phyloP scores from a whole-genome alignment of 2,329 filamentous ascomycete genomes.

The Pleoardoris graminearum region DNA sequence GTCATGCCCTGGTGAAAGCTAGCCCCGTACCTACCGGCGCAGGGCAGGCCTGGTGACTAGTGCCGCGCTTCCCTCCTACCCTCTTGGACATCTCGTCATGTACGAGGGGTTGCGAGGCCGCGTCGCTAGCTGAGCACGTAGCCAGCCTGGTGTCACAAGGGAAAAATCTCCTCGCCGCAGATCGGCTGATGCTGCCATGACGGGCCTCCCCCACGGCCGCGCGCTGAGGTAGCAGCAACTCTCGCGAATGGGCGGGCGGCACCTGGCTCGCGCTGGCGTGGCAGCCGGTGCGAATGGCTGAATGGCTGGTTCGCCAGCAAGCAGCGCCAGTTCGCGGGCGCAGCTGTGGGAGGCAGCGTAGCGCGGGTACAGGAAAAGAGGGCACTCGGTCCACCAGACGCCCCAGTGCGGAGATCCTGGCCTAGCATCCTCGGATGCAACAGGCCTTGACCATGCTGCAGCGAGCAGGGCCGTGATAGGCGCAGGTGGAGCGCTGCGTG shows the following conservation, averaged over 20 bases:
- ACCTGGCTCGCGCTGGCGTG: constrained; percentile 2
- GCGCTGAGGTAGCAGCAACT: too few species aligned
- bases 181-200: constrained; percentile 11
- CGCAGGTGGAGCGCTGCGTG: constrained; percentile 13
- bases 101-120: constrained; percentile 17
- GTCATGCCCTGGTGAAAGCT: constrained; percentile 19
- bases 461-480: constrained; percentile 15
- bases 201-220: not conserved
- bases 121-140: constrained; percentile 18
- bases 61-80: constrained; percentile 9
- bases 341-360: constrained; percentile 1
- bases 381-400: constrained; percentile 8
- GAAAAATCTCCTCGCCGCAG: not conserved
- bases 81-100: constrained; percentile 26
- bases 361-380: constrained; percentile 11
- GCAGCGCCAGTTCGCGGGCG: not conserved
- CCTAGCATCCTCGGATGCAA: constrained; percentile 10
- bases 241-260: constrained; percentile 8
- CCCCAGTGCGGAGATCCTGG: constrained; percentile 24
- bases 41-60: constrained; percentile 41
- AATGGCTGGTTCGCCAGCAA: too few species aligned
- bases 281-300: constrained; percentile 4
- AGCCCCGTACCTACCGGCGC: constrained; percentile 38
- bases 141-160: constrained; percentile 20
- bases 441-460: constrained; percentile 7